Evolutionary conservation across 768 basidiomycete genomes (phyloP).

Genomic region (Mycena filopes): DNA sequence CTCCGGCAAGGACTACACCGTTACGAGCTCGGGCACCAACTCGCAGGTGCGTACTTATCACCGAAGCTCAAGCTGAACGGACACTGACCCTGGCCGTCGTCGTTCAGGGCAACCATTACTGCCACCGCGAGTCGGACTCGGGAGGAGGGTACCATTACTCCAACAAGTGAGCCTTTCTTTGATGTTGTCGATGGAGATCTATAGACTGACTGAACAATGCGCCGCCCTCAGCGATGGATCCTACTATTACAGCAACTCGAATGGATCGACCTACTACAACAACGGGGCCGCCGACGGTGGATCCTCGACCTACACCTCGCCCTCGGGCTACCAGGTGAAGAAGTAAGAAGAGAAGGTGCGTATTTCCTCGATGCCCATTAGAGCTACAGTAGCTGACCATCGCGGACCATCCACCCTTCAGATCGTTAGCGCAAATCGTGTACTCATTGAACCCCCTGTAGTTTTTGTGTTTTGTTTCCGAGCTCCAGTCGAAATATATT

Average conservation of each 20-base stretch:
- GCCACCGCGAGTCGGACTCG: constrained; percentile 58
- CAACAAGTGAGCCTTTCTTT: constrained; percentile 54
- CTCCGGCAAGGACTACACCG: constrained; percentile 11
- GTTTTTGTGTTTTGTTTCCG: no score
- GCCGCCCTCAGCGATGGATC: constrained; percentile 55
- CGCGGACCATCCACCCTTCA: no score
- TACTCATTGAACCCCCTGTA: no score
- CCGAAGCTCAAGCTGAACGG: background rate
- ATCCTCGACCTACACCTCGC: constrained; percentile 60
- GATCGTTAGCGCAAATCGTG: no score
- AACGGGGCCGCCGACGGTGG: constrained; percentile 55
- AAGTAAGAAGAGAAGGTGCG: constrained; percentile 15
- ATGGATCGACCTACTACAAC: constrained; percentile 71
- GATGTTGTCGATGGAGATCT: constrained; percentile 5
- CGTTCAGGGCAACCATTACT: constrained; percentile 70
- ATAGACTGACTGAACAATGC: no score
- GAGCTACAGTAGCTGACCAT: no score
- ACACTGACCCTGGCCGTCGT: background rate
- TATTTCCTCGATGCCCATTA: no score
- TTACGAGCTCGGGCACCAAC: constrained; percentile 59
- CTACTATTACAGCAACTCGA: constrained; percentile 72
- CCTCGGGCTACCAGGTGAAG: constrained; percentile 42
- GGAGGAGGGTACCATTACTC: constrained; percentile 71
- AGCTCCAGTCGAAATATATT: no score
- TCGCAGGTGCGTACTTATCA: constrained; percentile 49